phyloP scores from a whole-genome alignment of 179 eudicot genomes.

The Nepenthes alata region DNA sequence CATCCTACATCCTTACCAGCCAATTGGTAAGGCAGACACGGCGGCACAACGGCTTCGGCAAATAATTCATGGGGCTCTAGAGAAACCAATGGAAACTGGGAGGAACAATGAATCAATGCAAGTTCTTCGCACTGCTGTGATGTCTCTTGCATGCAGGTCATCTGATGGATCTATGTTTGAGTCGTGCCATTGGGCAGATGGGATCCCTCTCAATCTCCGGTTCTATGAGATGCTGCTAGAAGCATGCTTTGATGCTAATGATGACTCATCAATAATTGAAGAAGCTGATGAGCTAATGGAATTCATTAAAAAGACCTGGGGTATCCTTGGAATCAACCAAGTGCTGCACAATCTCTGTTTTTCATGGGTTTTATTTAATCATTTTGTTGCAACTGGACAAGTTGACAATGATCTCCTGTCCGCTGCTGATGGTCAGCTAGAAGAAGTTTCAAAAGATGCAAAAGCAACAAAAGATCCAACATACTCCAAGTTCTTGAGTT shows the following conservation, averaged over 20 bases:
- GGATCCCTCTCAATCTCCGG: slow-evolving; percentile 73
- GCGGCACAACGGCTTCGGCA: slow-evolving; percentile 62
- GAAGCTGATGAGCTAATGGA: slow-evolving; percentile 94
- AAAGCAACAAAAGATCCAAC: slow-evolving; percentile 74
- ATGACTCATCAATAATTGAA: slow-evolving; percentile 68
- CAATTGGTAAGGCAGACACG: slow-evolving; percentile 58
- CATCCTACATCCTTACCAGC: slow-evolving; percentile 64
- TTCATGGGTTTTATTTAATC: slow-evolving; percentile 85
- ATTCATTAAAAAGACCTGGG: slow-evolving; percentile 91
- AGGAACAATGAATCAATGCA: slow-evolving; percentile 85
- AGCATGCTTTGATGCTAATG: slow-evolving; percentile 70
- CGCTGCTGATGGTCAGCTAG: slow-evolving; percentile 80
- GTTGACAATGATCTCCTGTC: slow-evolving; percentile 68
- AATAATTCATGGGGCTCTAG: slow-evolving; percentile 65
- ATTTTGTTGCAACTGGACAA: slow-evolving; percentile 84
- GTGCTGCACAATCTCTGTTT: slow-evolving; percentile 85
- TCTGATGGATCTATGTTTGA: slow-evolving; percentile 58
- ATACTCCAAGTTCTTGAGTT: slow-evolving; percentile 62
- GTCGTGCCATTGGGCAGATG: slow-evolving; percentile 94
- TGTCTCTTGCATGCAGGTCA: slow-evolving; percentile 72
- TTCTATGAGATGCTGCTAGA: slow-evolving; percentile 79
- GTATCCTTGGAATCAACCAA: slow-evolving; percentile 76
- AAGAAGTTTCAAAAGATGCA: slow-evolving; percentile 92
- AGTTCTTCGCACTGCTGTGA: slow-evolving; percentile 70
- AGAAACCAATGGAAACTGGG: slow-evolving; percentile 84